Percentiles rank a stretch among this genome's conserved stretches.
Conservation (phyloP, 345 rosid species). For the Hevea brasiliensis region DNA sequence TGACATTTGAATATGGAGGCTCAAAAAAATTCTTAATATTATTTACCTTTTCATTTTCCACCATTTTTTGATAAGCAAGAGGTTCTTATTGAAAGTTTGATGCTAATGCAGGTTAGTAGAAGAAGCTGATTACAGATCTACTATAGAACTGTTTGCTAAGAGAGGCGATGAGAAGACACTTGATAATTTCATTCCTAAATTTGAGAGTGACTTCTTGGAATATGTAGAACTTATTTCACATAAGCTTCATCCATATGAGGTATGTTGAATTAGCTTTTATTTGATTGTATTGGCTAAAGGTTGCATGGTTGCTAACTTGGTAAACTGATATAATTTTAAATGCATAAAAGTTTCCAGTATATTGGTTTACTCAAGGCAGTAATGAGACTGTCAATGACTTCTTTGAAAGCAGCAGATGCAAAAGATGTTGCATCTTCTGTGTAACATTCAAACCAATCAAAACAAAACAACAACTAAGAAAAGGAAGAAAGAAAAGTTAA, state of each 20-base stretch:
- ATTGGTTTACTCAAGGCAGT: slow-evolving; percentile 70
- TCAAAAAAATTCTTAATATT: too few relatives aligned
- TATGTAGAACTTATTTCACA: slow-evolving; percentile 86
- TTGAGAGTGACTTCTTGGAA: slow-evolving; percentile 85
- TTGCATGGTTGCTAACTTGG: slow-evolving; percentile 10
- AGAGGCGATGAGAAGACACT: slow-evolving; percentile 58
- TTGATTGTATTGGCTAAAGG: background rate
- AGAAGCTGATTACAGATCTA: slow-evolving; percentile 81
- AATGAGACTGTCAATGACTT: slow-evolving; percentile 71
- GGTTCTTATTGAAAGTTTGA: slow-evolving; percentile 9
- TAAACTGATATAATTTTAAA: background rate
- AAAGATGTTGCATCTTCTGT: slow-evolving; percentile 83
- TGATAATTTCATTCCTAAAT: slow-evolving; percentile 82
- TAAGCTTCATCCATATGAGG: slow-evolving; percentile 76
- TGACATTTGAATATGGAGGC: too few relatives aligned
- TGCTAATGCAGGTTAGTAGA: slow-evolving; percentile 69
- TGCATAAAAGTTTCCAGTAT: slow-evolving; percentile 89
- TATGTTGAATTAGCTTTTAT: slow-evolving; percentile 20
- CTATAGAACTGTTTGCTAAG: slow-evolving; percentile 66
- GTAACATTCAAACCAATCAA: too few relatives aligned
- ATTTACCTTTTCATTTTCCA: background rate
- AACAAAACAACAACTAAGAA: too few relatives aligned
- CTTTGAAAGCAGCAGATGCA: slow-evolving; percentile 81
- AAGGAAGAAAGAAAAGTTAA: too few relatives aligned
- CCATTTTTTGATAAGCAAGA: background rate